A percentile compares a stretch with the other conserved stretches of the same genome.
Conservation (phyloP, 176 grass and related monocot genomes). For the Carex littledalei region DNA sequence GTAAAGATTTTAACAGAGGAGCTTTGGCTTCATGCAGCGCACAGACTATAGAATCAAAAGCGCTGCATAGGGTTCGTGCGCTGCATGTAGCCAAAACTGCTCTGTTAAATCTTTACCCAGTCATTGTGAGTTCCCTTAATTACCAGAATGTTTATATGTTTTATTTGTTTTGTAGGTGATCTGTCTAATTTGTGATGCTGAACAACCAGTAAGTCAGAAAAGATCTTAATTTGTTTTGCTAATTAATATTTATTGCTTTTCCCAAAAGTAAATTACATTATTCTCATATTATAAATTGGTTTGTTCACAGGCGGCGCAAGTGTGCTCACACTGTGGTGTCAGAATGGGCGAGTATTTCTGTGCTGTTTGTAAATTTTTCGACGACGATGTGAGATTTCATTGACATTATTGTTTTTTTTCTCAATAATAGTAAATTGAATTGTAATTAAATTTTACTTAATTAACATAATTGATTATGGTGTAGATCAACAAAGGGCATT, state of each 20-base stretch:
- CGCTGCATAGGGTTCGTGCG: no score
- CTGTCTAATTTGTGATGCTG: slow-evolving; percentile 72
- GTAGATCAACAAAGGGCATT: slow-evolving; percentile 67
- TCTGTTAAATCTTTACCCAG: background rate
- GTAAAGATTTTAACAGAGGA: no score
- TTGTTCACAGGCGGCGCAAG: slow-evolving; percentile 39
- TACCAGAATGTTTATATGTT: background rate
- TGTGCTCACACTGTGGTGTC: slow-evolving; percentile 69
- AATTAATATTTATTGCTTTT: background rate
- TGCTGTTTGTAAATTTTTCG: slow-evolving; percentile 58
- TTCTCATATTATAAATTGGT: background rate
- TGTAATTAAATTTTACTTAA: background rate
- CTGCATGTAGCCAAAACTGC: no score
- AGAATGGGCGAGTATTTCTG: slow-evolving; percentile 94
- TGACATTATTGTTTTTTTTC: background rate
- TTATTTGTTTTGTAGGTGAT: slow-evolving; percentile 39
- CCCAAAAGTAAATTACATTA: background rate
- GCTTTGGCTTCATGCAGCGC: no score
- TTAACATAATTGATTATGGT: slow-evolving; percentile 4
- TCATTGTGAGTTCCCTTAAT: background rate
- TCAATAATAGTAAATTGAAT: background rate
- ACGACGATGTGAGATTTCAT: slow-evolving; percentile 54
- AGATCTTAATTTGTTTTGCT: background rate
- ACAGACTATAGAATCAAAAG: no score
- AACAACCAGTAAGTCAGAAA: slow-evolving; percentile 51